Conservation (phyloP, 768 basidiomycete species). For the Tulasnella sp. region DNA sequence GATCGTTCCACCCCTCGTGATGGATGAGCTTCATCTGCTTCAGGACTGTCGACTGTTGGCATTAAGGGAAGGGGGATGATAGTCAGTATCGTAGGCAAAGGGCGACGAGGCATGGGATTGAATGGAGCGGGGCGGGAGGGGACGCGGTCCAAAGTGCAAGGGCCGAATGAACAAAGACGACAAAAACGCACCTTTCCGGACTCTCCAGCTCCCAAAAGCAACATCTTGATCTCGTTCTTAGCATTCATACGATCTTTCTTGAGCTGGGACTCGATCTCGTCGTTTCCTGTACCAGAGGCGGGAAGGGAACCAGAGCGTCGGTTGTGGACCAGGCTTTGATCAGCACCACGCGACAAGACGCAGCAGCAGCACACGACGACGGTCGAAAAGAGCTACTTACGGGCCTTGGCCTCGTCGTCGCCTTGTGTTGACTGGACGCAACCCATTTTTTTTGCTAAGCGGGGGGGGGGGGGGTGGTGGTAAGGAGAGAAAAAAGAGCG, state of each 20-base stretch:
- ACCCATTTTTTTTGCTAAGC: conserved; percentile 30
- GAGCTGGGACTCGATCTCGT: conserved; percentile 90
- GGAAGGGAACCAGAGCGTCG: background rate
- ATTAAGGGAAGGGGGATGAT: background rate
- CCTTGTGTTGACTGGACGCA: conserved; percentile 41
- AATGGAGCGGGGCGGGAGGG: background rate
- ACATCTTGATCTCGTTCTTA: conserved; percentile 95
- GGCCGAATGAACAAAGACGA: background rate
- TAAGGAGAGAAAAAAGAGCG: conserved; percentile 9
- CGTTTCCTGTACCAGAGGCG: conserved; percentile 58
- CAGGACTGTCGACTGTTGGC: conserved; percentile 72
- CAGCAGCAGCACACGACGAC: background rate
- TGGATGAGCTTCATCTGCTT: conserved; percentile 99
- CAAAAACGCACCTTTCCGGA: conserved; percentile 72
- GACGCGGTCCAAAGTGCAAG: conserved; percentile 6
- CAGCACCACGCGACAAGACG: conserved; percentile 1
- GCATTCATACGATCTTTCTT: conserved; percentile 83
- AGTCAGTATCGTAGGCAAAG: background rate
- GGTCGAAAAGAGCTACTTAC: conserved; percentile 46
- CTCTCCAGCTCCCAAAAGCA: conserved; percentile 92
- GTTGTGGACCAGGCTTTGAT: background rate
- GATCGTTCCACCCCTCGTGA: conserved; percentile 81
- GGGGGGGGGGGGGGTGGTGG: background rate
- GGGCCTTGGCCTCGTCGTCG: conserved; percentile 79
- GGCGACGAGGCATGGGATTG: too few species aligned